These are phyloP conservation scores for Eucalyptus pauciflora DNA, from an alignment of 345 rosid species.

Conservation along the genomic window DNA sequence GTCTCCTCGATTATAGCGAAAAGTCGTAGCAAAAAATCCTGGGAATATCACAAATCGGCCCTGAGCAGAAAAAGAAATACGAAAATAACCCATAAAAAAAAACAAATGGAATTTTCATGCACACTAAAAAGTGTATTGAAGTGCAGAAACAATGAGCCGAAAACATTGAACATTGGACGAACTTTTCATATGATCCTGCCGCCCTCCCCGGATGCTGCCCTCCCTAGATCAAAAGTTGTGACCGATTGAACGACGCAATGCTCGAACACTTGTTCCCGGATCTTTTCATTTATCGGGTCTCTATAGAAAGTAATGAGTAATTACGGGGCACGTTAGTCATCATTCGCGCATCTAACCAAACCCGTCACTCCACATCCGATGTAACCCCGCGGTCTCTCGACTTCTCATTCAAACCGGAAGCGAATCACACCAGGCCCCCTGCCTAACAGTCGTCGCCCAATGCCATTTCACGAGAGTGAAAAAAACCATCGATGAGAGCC, in stretches of 20 bases:
- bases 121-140: neutral
- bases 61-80: neutral
- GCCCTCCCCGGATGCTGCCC: neutral
- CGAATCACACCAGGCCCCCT: neutral
- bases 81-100: neutral
- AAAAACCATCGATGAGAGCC: neutral
- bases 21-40: neutral
- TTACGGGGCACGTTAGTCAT: neutral
- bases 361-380: neutral
- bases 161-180: neutral
- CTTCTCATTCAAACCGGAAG: neutral
- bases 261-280: neutral
- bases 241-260: neutral
- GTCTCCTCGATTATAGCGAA: neutral
- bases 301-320: neutral
- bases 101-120: neutral
- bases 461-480: neutral
- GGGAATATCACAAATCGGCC: neutral
- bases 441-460: neutral
- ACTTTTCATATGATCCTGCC: neutral
- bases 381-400: neutral
- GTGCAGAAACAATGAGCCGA: neutral
- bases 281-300: neutral
- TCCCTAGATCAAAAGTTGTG: neutral
- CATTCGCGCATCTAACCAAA: neutral